phyloP scores from a whole-genome alignment of 2,329 filamentous ascomycete genomes.

The Colletotrichum liriopes region DNA sequence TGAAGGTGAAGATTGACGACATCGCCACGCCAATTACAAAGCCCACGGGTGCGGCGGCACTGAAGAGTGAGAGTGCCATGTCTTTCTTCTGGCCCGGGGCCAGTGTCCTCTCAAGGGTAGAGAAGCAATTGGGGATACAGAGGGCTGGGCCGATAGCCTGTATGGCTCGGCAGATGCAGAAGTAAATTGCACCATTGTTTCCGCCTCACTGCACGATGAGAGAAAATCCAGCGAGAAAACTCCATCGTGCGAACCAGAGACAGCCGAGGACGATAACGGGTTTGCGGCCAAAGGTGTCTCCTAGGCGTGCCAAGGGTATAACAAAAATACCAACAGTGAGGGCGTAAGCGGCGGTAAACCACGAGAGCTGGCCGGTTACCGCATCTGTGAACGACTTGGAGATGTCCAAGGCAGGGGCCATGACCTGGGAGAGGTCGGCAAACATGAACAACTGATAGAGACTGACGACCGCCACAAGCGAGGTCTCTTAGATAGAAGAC shows the following conservation, averaged over 20 bases:
- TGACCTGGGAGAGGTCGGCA: conserved; percentile 8
- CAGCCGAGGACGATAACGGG: conserved; percentile 68
- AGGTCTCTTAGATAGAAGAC: conserved; percentile 1
- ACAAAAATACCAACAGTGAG: conserved; percentile 72
- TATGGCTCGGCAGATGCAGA: conserved; percentile 64
- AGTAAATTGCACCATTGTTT: conserved; percentile 56
- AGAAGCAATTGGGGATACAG: conserved; percentile 69
- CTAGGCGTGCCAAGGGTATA: conserved; percentile 69
- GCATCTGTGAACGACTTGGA: conserved; percentile 11
- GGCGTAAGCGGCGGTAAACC: conserved; percentile 72
- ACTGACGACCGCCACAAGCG: not conserved
- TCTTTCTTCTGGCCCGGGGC: conserved; percentile 53
- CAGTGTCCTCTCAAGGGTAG: conserved; percentile 69
- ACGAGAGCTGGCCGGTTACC: conserved; percentile 61
- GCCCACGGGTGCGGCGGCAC: conserved; percentile 53
- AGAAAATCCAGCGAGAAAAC: conserved; percentile 62
- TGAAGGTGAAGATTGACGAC: conserved; percentile 47
- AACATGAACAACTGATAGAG: conserved; percentile 26
- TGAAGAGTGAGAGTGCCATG: conserved; percentile 55
- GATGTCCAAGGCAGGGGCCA: conserved; percentile 18
- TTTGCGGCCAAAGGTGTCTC: conserved; percentile 72
- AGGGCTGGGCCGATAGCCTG: conserved; percentile 71
- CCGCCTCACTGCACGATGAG: conserved; percentile 43
- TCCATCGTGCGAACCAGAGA: conserved; percentile 69
- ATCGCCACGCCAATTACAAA: conserved; percentile 51